Percentiles rank a stretch among this genome's conserved stretches.
Evolutionary conservation across 2,329 filamentous ascomycete genomes (phyloP).

Genomic region (Alternaria angustiovoidea): DNA sequence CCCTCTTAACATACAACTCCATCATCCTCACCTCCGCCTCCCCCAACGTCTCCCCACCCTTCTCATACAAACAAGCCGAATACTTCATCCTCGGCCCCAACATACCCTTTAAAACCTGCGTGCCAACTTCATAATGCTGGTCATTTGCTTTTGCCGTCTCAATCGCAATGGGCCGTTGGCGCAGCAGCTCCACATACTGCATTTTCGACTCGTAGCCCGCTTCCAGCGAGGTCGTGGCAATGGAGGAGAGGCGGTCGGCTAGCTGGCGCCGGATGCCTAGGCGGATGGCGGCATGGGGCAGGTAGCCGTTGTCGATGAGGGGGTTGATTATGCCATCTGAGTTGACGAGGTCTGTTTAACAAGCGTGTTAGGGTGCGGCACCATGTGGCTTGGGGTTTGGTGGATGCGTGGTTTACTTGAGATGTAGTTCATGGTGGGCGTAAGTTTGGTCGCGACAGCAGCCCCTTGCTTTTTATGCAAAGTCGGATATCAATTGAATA

Average conservation of each 20-base stretch:
- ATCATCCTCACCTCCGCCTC: slow-evolving; percentile 74
- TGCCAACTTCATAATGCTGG: slow-evolving; percentile 78
- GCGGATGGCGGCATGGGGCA: slow-evolving; percentile 70
- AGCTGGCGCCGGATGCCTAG: slow-evolving; percentile 73
- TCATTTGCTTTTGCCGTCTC: slow-evolving; percentile 71
- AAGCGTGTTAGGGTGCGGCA: not conserved
- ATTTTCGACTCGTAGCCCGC: slow-evolving; percentile 68
- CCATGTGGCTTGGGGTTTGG: not conserved
- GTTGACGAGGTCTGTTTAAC: slow-evolving; percentile 34
- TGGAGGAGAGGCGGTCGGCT: slow-evolving; percentile 64
- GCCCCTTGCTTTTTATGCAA: too few species aligned
- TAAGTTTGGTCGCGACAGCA: too few species aligned
- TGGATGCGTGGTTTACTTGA: slow-evolving; percentile 37
- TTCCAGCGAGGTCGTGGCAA: slow-evolving; percentile 62
- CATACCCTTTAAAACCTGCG: slow-evolving; percentile 67
- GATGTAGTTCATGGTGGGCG: slow-evolving; percentile 42
- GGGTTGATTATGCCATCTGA: slow-evolving; percentile 40
- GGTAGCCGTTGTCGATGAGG: slow-evolving; percentile 70
- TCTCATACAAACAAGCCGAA: slow-evolving; percentile 71
- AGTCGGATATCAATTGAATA: too few species aligned
- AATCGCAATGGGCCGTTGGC: slow-evolving; percentile 70
- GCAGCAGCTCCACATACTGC: slow-evolving; percentile 67
- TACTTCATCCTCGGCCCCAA: slow-evolving; percentile 78
- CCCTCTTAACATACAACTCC: slow-evolving; percentile 67
- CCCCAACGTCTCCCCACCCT: slow-evolving; percentile 62